Base-by-base conservation (phyloP, 2,329 filamentous ascomycete species). In the Fusarium stilboides region DNA sequence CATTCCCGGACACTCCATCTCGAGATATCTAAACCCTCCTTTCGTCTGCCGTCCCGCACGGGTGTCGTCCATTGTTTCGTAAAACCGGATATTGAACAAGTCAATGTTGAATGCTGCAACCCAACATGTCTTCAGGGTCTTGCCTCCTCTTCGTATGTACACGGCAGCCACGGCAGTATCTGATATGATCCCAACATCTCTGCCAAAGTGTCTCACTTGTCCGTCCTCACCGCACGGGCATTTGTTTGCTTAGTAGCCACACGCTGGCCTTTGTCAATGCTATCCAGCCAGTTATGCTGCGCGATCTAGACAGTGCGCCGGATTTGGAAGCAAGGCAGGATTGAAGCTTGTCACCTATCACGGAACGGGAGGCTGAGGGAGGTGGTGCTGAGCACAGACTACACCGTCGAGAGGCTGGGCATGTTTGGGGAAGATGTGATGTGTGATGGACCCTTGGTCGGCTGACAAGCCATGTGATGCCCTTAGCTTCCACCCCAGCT, bases 381-480 rank as follows among this genome's bases (percentile, higher is more conserved):
- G 47, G 53, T 57, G 62, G 57, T 70, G 58, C 53, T 50, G 60
- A 60, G 55, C 54, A 60, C 57, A 68, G 52, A 65, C 62, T 65
- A 20, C 36, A 65, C 36, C 19, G 37, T 57, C 24, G 31, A 54
- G 46, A 57, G 57, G 65, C 53, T 60, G 57, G 57, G 28, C 51
- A 52, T 57, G 45, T 56, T 55, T 31, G 28, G 46, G 64, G 22
- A 24, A 60, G 53, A 69, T 51, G 31, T 28, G 65, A 63, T 63
- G 57, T 37, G 58, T 69, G 46, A 71, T 57, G 52, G 61, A 72
- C 59, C 49, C 52, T 53, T 39, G 70, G 72, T 74, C 72, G 69
- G 70, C 72, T 74, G 72, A 74, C 66, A 60, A 65, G 66, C 72
- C 72, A 74, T 74, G 70, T 73, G 72, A 74, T 71, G 56, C 58